Evolutionary conservation across 257 asterid species (phyloP), one percentile per base, ranked within the genome.

Genomic region (Jasminum sambac): DNA sequence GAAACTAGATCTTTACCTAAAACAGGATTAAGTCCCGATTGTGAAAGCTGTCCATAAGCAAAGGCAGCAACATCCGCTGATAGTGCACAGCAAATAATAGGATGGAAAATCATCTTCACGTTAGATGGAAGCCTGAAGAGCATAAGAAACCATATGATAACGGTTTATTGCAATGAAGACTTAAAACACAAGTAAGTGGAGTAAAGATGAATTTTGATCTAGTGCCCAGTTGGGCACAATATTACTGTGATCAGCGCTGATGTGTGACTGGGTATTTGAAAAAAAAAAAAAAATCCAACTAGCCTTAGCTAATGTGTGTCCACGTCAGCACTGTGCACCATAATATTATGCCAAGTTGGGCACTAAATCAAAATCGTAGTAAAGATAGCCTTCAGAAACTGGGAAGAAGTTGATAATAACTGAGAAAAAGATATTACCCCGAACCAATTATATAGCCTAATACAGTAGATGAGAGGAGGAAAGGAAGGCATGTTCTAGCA

Each of bases 401-500:
- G 63, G 34, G 48, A 39, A 55, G 39, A 59, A 46, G 38, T 40
- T 36, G 21, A 76, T 41, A 42, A 64, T 62, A 52, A 63, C 30
- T 5, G 41, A 67, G 78, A 41, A 67, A 57, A 72, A 59, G 81
- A 37, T 40, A 72, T 70, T 85, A 94, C 98, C 92, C 90, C 24
- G 96, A 80, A 74, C 99, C 99, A 66, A 88, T 73, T 46, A 94
- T 76, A 82, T 94, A 94, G 78, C 99, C 99, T 61, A 94, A 50
- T 1, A 94, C 93, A 1, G 97, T 94, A 5, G 99, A 80, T 23
- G 97, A 86, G n/a, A 94, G 90, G 64, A 94, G 95, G 77, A 91
- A 94, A 34, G 99, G 97, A 75, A 91, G 76, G 84, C 97, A 94
- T 6, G 98, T 91, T 70, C 88, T 78, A 5, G 98, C 97, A 80